Conservation (phyloP, 1,139 yeast species). For the Scheffersomyces quercinus region DNA sequence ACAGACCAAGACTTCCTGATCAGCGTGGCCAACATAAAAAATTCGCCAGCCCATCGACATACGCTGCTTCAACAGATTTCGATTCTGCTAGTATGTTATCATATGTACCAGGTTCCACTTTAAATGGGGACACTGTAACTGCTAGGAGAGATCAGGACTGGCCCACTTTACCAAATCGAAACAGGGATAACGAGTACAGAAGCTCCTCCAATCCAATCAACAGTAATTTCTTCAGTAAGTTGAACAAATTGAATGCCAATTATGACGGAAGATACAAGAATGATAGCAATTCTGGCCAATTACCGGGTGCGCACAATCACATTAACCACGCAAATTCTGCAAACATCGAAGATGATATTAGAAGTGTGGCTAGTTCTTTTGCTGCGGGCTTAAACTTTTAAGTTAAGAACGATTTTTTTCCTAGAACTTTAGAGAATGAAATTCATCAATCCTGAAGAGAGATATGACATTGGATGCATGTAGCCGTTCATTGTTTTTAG, state of each 20-base stretch:
- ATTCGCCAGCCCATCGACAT: constrained; percentile 5
- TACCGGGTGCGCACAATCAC: no score
- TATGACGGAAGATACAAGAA: constrained; percentile 25
- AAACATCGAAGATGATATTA: constrained; percentile 48
- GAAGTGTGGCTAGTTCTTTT: constrained; percentile 47
- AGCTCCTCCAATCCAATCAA: constrained; percentile 28
- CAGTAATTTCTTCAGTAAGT: constrained; percentile 43
- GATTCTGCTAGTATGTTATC: constrained; percentile 54
- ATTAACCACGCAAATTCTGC: no score
- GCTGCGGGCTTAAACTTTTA: constrained; percentile 36
- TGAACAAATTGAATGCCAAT: constrained; percentile 30
- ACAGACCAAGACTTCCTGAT: neutral
- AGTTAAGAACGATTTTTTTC: neutral
- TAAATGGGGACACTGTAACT: neutral
- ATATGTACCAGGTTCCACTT: constrained; percentile 30
- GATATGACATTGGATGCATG: no score
- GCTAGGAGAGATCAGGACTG: constrained; percentile 20
- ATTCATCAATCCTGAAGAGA: no score
- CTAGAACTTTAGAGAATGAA: no score
- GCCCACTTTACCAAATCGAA: constrained; percentile 33
- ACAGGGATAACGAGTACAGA: constrained; percentile 12
- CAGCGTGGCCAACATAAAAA: constrained; percentile 1
- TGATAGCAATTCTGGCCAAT: neutral
- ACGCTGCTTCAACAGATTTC: constrained; percentile 23
- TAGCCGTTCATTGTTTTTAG: no score